Base-by-base conservation (phyloP, 177 flowering plant species). In the Vitis hybrid region DNA sequence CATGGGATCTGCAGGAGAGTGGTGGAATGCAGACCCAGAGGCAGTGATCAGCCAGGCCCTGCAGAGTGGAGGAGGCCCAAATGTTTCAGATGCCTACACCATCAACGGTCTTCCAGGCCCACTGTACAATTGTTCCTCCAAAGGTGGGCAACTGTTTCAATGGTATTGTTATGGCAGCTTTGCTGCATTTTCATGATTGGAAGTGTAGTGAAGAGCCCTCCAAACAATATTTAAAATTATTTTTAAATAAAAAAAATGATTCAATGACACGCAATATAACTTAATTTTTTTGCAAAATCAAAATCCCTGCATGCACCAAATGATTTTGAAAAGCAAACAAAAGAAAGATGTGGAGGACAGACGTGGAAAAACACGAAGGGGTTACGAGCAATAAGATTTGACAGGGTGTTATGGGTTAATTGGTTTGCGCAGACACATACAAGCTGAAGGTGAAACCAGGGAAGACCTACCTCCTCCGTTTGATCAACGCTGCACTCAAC, bases 401-500 rank as follows among this genome's bases (percentile, higher is more conserved):
- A 40, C 45, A 40, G 8, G 45, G 45, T 40, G 45, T 40, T 40
- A 7, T 40, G 30, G 30, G 30, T 6, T 40, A 7, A 40, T 40
- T n/a, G 13, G 1, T 59, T 21, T 21, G 64, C 30, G 52, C 85
- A 86, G 95, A 87, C 63, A 86, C 88, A 32, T 88, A 79, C 80
- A 85, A 77, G 81, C 77, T 88, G 49, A 86, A 75, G 67, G 96
- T 91, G 70, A 82, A 84, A 71, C 87, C 91, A 0, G 91, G 91
- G 18, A 87, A 89, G 71, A 89, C 88, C 0, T 89, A 89, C 56
- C 87, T 91, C 26, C 86, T 91, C 23, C 88, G 91, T 4, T 2
- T 91, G 55, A 91, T 91, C 87, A 91, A 89, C 58, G 96, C 96
- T 65, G 96, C 93, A 68, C 84, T 90, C 70, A 91, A 91, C 56